Conservation (phyloP, 805 yeast species). For the Yamadazyma endophytica region DNA sequence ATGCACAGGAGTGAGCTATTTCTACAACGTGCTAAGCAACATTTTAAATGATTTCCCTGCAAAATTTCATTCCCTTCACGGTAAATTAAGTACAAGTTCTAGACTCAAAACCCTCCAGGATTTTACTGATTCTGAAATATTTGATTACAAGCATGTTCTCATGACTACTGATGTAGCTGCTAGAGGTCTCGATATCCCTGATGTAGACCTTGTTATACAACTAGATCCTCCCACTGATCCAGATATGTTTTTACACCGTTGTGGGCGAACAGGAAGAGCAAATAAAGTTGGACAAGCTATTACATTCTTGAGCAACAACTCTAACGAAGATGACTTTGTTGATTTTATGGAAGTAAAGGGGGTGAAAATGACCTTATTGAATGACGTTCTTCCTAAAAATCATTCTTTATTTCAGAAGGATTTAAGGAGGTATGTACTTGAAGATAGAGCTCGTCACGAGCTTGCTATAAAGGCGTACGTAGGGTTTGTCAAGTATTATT, state of each 20-base stretch:
- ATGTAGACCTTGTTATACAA: constrained; percentile 91
- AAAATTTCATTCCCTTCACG: constrained; percentile 75
- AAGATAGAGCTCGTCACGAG: constrained; percentile 80
- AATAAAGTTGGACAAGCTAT: constrained; percentile 78
- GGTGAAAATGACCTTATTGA: constrained; percentile 46
- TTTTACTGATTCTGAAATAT: constrained; percentile 48
- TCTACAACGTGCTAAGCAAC: constrained; percentile 52
- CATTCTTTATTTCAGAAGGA: constrained; percentile 23
- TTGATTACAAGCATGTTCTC: constrained; percentile 50
- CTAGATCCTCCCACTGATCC: constrained; percentile 94
- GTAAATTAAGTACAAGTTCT: constrained; percentile 79
- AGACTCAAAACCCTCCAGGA: constrained; percentile 66
- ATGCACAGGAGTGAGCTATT: constrained; percentile 76
- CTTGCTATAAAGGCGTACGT: constrained; percentile 76
- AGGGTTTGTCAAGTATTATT: constrained; percentile 76
- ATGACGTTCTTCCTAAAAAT: constrained; percentile 16
- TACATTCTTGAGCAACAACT: constrained; percentile 50
- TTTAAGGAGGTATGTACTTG: constrained; percentile 52
- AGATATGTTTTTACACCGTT: constrained; percentile 85
- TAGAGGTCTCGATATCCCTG: constrained; percentile 92
- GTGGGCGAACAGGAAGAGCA: constrained; percentile 95
- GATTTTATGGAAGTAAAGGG: constrained; percentile 72
- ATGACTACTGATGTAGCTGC: constrained; percentile 99
- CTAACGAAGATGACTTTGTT: constrained; percentile 76
- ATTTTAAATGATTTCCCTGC: constrained; percentile 31